Evolutionary conservation across 1,284 basidiomycete genomes (phyloP).

Genomic region (Earliella scabrosa): DNA sequence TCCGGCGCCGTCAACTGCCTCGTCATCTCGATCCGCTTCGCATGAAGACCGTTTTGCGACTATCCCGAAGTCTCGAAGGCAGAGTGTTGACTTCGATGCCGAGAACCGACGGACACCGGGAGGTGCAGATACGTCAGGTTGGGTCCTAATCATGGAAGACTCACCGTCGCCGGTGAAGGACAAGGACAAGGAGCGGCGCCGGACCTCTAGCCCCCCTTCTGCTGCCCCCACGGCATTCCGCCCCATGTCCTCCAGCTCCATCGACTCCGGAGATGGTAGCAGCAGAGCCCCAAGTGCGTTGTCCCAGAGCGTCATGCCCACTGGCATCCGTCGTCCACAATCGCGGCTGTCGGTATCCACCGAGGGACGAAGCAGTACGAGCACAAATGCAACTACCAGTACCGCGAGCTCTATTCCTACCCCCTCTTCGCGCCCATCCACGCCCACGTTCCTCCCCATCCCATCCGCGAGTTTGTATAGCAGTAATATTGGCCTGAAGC

Average conservation of each 20-base stretch:
- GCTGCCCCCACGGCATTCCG: slow-evolving; percentile 36
- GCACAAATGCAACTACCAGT: slow-evolving; percentile 53
- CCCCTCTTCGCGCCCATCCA: slow-evolving; percentile 71
- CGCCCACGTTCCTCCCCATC: slow-evolving; percentile 75
- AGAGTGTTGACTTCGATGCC: slow-evolving; percentile 35
- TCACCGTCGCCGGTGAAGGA: slow-evolving; percentile 71
- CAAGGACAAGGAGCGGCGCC: slow-evolving; percentile 56
- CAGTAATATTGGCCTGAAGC: slow-evolving; percentile 52
- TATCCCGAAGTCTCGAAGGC: slow-evolving; percentile 30
- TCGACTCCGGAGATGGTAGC: slow-evolving; percentile 38
- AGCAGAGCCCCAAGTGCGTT: slow-evolving; percentile 37
- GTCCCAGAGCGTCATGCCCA: slow-evolving; percentile 44
- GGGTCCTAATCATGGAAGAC: slow-evolving; percentile 85
- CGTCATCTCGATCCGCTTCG: slow-evolving; percentile 32
- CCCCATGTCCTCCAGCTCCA: slow-evolving; percentile 38
- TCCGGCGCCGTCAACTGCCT: slow-evolving; percentile 32
- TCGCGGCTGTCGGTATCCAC: slow-evolving; percentile 64
- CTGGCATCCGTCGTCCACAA: slow-evolving; percentile 60
- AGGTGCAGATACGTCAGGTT: slow-evolving; percentile 65
- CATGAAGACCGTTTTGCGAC: slow-evolving; percentile 31
- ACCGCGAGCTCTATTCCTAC: slow-evolving; percentile 59
- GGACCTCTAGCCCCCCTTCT: slow-evolving; percentile 59
- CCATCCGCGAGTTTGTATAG: slow-evolving; percentile 56
- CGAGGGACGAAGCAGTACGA: slow-evolving; percentile 49
- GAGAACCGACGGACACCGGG: slow-evolving; percentile 42